phyloP scores from a whole-genome alignment of 176 grass and related monocot genomes.

The Oropetium thomaeum region DNA sequence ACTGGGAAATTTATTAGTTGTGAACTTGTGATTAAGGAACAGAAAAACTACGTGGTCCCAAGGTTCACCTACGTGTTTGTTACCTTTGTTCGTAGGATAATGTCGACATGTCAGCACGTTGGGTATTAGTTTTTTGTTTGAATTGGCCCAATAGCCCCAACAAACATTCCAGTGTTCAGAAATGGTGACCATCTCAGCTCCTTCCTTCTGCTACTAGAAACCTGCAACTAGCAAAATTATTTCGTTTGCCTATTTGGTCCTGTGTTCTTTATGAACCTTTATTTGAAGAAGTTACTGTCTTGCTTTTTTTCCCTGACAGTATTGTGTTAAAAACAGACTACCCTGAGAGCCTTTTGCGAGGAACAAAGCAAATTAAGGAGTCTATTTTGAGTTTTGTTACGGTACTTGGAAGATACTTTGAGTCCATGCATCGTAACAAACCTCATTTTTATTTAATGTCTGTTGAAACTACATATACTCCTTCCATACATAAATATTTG shows the following conservation, averaged over 20 bases:
- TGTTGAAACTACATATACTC: too few relatives aligned
- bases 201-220: not conserved
- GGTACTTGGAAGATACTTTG: too few relatives aligned
- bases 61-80: not conserved
- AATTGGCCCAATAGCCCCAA: not conserved
- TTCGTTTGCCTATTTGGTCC: not conserved
- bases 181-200: not conserved
- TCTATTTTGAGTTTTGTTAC: too few relatives aligned
- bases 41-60: not conserved
- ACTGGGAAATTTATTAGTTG: not conserved
- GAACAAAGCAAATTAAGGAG: too few relatives aligned
- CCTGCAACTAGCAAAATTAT: not conserved
- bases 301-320: not conserved
- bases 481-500: too few relatives aligned
- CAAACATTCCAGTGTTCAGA: not conserved
- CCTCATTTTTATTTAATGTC: too few relatives aligned
- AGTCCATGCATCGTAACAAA: too few relatives aligned
- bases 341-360: too few relatives aligned
- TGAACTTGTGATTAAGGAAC: not conserved
- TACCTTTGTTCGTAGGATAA: not conserved
- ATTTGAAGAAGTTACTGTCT: not conserved
- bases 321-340: too few relatives aligned
- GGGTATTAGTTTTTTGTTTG: not conserved
- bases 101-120: not conserved
- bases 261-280: not conserved